A percentile compares a stretch with the other conserved stretches of the same genome.
Conservation (phyloP, 2,329 filamentous ascomycete genomes). For the Colletotrichum tamarilloi region DNA sequence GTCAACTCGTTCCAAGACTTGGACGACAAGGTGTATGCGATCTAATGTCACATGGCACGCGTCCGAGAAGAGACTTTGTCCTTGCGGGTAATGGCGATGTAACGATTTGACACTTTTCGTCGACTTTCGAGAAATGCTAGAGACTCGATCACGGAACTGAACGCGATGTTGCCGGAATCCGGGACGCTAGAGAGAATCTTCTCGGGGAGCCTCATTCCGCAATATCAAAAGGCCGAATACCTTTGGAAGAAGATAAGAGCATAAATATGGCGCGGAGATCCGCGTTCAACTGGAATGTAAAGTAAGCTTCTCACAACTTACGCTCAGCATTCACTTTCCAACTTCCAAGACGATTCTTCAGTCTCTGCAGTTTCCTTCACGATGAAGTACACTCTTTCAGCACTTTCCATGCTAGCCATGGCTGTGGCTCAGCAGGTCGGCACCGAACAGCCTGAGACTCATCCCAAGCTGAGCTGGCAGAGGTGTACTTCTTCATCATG, state of each 20-base stretch:
- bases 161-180: background rate
- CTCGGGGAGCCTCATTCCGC: slow-evolving; percentile 30
- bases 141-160: background rate
- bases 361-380: background rate
- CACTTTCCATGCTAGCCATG: slow-evolving; percentile 37
- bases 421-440: slow-evolving; percentile 40
- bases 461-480: slow-evolving; percentile 42
- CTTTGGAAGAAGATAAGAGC: background rate
- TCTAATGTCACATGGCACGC: background rate
- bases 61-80: background rate
- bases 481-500: slow-evolving; percentile 45
- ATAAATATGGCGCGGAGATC: slow-evolving; percentile 14
- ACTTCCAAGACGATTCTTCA: background rate
- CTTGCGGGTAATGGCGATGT: background rate
- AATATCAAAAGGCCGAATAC: background rate
- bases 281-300: background rate
- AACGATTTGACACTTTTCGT: background rate
- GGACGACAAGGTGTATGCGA: background rate
- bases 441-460: slow-evolving; percentile 39
- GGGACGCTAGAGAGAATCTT: background rate
- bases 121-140: no score
- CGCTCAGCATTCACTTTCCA: background rate
- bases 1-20: background rate
- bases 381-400: slow-evolving; percentile 35
- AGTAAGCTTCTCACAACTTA: background rate